phyloP scores from a whole-genome alignment of 2,329 filamentous ascomycete genomes.

The Aspergillus sclerotialis region DNA sequence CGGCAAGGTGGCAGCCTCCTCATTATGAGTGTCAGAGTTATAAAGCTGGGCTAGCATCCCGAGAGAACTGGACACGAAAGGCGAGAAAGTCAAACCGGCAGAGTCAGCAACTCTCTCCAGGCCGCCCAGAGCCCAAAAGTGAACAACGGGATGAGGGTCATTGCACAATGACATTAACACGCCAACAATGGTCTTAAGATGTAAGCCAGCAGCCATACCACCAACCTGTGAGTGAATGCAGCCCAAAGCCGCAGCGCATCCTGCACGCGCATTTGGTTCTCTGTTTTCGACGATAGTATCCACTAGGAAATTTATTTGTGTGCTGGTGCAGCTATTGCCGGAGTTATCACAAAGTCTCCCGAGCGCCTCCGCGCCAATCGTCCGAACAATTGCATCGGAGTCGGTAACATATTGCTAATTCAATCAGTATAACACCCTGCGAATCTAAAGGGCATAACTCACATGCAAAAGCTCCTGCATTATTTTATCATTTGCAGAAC shows the following conservation, averaged over 20 bases:
- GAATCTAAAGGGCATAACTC: conserved; percentile 32
- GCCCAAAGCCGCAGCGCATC: conserved; percentile 87
- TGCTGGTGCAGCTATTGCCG: conserved; percentile 81
- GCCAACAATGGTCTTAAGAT: conserved; percentile 93
- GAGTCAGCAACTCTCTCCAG: conserved; percentile 82
- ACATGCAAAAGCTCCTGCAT: conserved; percentile 68
- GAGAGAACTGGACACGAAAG: conserved; percentile 81
- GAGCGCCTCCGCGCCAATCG: conserved; percentile 74
- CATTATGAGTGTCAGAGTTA: conserved; percentile 82
- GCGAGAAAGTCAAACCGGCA: conserved; percentile 83
- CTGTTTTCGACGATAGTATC: conserved; percentile 92
- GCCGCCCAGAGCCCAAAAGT: conserved; percentile 93
- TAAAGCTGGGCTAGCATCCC: conserved; percentile 94
- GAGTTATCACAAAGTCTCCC: conserved; percentile 78
- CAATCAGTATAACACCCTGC: conserved; percentile 2
- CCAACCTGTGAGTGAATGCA: conserved; percentile 93
- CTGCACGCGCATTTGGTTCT: conserved; percentile 86
- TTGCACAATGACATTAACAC: conserved; percentile 97
- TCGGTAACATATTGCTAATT: conserved; percentile 67
- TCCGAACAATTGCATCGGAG: conserved; percentile 77
- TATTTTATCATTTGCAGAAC: conserved; percentile 67
- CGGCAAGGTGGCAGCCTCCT: conserved; percentile 69
- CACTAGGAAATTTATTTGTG: conserved; percentile 83
- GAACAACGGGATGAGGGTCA: conserved; percentile 88
- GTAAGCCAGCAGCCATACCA: conserved; percentile 93